Evolutionary conservation across 768 basidiomycete genomes (phyloP), one percentile per base, ranked within the genome.

Genomic region (Candolleomyces aberdarensis): DNA sequence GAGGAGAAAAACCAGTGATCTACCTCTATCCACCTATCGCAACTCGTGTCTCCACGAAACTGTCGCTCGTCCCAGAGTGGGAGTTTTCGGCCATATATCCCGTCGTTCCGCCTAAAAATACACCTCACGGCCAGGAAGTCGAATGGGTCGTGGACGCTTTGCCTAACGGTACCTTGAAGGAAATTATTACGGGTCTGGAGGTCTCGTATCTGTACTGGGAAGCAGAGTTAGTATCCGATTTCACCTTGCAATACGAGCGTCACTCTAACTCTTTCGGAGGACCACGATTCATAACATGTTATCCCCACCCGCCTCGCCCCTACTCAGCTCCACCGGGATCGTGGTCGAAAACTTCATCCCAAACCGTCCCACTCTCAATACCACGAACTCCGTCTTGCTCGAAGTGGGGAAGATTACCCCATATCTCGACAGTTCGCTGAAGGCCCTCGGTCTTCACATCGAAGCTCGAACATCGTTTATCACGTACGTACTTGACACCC

Each of bases 401-500:
- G 56, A 66, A 9, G 61, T 72, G 13, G 15, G 57, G 26, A 50
- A 71, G 8, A 62, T 79, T 6, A 70, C 77, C 3, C 61, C 62
- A 1, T 80, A 81, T 62, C 72, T 81, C 46, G 75, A 81, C 60
- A 64, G 61, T 15, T 65, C 68, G 7, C 64, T 77, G 10, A 39
- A 20, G 8, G 63, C 67, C 7, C 71, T 83, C 0, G 69, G 74
- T 0, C 74, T 82, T 11, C 74, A 82, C 59, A 74, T 70, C 1
- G 75, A 79, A 59, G 80, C 80, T 1, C 72, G 78, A 51, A 78
- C 75, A 22, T 77, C 77, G 6, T 82, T 83, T 65, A 77, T 83
- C 62, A 80, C 79, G 75, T 80, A 61, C 22, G 74, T 65, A 1
- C 40, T 36, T 50, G 3, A 20, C 19, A 22, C 5, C 17, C 47